phyloP scores from a whole-genome alignment of 306 rosid species.

The Vicia sativa region DNA sequence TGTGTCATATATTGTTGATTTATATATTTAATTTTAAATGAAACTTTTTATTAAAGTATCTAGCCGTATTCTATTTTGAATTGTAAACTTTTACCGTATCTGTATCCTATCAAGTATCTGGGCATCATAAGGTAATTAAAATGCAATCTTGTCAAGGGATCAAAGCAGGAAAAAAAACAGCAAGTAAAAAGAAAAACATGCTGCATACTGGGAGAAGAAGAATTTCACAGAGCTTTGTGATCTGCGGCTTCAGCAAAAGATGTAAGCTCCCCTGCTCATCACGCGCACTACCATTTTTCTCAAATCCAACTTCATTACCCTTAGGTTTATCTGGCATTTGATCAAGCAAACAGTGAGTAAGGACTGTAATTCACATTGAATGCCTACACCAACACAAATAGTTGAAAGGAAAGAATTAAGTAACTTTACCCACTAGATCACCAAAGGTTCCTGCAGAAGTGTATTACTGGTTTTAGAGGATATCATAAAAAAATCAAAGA shows the following conservation, averaged over 20 bases:
- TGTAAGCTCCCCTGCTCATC: slow-evolving; percentile 46
- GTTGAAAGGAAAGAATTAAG: slow-evolving; percentile 39
- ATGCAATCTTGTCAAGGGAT: slow-evolving; percentile 30
- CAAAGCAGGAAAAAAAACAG: slow-evolving; percentile 32
- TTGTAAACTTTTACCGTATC: too few relatives aligned
- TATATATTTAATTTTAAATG: too few relatives aligned
- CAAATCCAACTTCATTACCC: slow-evolving; percentile 37
- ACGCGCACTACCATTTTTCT: slow-evolving; percentile 19
- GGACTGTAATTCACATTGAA: slow-evolving; percentile 21
- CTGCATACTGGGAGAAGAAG: slow-evolving; percentile 49
- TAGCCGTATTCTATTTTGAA: too few relatives aligned
- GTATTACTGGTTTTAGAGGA: slow-evolving; percentile 40
- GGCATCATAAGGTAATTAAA: not conserved
- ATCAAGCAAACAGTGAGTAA: slow-evolving; percentile 33
- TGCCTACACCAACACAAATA: slow-evolving; percentile 36
- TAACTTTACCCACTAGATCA: slow-evolving; percentile 38
- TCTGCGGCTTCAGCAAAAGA: slow-evolving; percentile 49
- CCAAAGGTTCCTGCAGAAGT: slow-evolving; percentile 49
- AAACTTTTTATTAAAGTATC: too few relatives aligned
- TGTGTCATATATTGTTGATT: too few relatives aligned
- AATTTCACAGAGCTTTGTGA: slow-evolving; percentile 43
- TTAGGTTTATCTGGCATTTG: slow-evolving; percentile 41
- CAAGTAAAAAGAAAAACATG: slow-evolving; percentile 21
- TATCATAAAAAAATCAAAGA: slow-evolving; percentile 31
- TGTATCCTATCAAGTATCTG: too few relatives aligned